These are phyloP conservation scores for Hyphopichia fennica DNA, from an alignment of 1,139 yeast species.

Conservation along the genomic window DNA sequence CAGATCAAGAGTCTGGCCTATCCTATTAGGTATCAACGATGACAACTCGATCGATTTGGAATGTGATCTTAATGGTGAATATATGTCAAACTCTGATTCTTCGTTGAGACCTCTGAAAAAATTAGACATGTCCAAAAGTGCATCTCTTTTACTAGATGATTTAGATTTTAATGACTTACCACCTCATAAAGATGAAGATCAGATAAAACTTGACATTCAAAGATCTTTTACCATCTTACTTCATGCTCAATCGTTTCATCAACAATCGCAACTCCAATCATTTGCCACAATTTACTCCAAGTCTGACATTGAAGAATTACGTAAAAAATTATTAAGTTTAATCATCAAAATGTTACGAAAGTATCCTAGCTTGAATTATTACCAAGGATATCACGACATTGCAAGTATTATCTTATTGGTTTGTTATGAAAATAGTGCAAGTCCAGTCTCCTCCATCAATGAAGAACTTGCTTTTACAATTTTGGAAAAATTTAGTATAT, in stretches of 20 bases:
- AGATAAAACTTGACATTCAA: constrained; percentile 73
- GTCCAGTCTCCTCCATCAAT: constrained; percentile 13
- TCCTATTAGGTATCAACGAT: constrained; percentile 26
- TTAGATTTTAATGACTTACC: constrained; percentile 31
- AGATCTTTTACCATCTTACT: constrained; percentile 58
- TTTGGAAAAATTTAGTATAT: constrained; percentile 58
- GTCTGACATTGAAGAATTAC: constrained; percentile 33
- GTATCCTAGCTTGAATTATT: constrained; percentile 67
- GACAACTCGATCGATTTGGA: not conserved
- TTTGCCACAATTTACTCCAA: constrained; percentile 35
- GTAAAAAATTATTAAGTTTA: constrained; percentile 44
- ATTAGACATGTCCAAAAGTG: not conserved
- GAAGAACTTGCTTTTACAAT: constrained; percentile 45
- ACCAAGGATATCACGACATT: constrained; percentile 92
- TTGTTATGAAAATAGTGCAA: constrained; percentile 29
- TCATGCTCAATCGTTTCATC: constrained; percentile 26
- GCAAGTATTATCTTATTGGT: constrained; percentile 68
- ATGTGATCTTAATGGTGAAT: constrained; percentile 1
- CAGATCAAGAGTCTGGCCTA: constrained; percentile 51
- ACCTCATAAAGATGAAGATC: constrained; percentile 71
- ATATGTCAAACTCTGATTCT: constrained; percentile 4
- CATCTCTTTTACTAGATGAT: constrained; percentile 17
- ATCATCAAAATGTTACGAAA: constrained; percentile 58
- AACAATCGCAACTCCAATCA: constrained; percentile 22
- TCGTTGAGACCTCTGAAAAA: constrained; percentile 5